Evolutionary conservation across 169 alveolate species (phyloP).

Genomic region (Cyclospora cayetanensis): DNA sequence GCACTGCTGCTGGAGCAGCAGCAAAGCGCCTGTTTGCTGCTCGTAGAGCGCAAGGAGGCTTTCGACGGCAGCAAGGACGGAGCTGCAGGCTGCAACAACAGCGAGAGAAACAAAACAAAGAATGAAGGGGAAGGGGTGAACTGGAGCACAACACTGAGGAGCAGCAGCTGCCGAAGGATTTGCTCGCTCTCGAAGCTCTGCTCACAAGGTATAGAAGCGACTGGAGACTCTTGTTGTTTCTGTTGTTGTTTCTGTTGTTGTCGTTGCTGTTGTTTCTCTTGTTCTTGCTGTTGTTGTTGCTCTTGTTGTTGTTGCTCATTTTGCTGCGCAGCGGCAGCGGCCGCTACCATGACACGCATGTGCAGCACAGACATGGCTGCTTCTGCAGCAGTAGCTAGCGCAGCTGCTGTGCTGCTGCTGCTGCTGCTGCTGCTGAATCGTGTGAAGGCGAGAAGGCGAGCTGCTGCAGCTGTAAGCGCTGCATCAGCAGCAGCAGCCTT

Average conservation of each 20-base stretch:
- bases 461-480: neutral
- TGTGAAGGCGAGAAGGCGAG: neutral
- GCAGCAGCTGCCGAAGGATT: constrained; percentile 20
- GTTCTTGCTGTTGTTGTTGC: neutral
- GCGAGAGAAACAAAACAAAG: neutral
- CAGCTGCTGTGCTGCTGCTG: constrained; percentile 44
- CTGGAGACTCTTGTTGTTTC: too few species aligned
- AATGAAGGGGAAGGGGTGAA: neutral
- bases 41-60: neutral
- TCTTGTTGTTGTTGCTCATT: neutral
- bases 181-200: too few species aligned
- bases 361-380: constrained; percentile 23
- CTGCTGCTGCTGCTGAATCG: constrained; percentile 47
- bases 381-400: constrained; percentile 23
- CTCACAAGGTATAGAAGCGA: too few species aligned
- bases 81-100: constrained; percentile 1
- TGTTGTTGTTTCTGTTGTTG: too few species aligned
- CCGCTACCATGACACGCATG: constrained; percentile 23
- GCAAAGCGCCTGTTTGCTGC: constrained; percentile 43
- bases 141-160: neutral
- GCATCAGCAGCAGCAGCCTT: neutral
- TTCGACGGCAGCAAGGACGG: constrained; percentile 28
- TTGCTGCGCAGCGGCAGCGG: neutral
- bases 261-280: too few species aligned
- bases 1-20: constrained; percentile 47